A percentile compares a stretch with the other conserved stretches of the same genome.
Conservation (phyloP, 352 stramenopile species). For the Pythium brachiatum region DNA sequence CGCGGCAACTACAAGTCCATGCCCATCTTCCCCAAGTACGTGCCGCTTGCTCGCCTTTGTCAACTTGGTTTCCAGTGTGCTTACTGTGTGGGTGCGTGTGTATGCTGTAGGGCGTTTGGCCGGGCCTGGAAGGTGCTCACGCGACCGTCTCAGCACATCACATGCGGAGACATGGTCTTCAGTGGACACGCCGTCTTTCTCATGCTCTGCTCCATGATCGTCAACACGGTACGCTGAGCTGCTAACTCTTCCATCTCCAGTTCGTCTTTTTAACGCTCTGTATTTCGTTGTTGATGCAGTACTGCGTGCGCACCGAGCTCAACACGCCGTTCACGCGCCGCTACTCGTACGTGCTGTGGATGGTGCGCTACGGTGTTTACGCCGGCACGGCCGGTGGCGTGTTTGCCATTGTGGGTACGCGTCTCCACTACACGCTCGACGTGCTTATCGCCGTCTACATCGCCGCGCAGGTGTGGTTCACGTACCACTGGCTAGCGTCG, state of each 20-base stretch:
- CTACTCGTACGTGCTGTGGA: conserved; percentile 69
- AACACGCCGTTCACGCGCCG: conserved; percentile 85
- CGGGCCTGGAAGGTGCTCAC: conserved; percentile 84
- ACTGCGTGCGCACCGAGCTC: conserved; percentile 73
- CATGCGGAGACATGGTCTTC: conserved; percentile 89
- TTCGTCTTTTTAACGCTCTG: background rate
- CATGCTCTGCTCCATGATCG: conserved; percentile 79
- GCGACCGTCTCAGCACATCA: conserved; percentile 82
- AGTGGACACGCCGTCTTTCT: conserved; percentile 86
- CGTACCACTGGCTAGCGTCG: conserved; percentile 78
- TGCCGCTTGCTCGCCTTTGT: background rate
- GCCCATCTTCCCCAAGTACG: conserved; percentile 87
- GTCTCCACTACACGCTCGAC: conserved; percentile 85
- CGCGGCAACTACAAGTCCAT: conserved; percentile 74
- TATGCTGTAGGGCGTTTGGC: conserved; percentile 50
- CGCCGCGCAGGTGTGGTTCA: conserved; percentile 80
- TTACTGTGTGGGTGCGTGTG: background rate
- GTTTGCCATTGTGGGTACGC: conserved; percentile 85
- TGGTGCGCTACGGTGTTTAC: conserved; percentile 82
- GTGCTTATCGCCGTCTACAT: conserved; percentile 88
- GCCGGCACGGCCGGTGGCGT: conserved; percentile 52
- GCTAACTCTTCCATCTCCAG: too few relatives aligned
- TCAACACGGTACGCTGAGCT: conserved; percentile 58
- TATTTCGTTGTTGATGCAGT: conserved; percentile 35
- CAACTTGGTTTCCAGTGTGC: conserved; percentile 3